These are phyloP conservation scores for Quercus lobata DNA, from an alignment of 331 rosid genomes.

Conservation along the genomic window DNA sequence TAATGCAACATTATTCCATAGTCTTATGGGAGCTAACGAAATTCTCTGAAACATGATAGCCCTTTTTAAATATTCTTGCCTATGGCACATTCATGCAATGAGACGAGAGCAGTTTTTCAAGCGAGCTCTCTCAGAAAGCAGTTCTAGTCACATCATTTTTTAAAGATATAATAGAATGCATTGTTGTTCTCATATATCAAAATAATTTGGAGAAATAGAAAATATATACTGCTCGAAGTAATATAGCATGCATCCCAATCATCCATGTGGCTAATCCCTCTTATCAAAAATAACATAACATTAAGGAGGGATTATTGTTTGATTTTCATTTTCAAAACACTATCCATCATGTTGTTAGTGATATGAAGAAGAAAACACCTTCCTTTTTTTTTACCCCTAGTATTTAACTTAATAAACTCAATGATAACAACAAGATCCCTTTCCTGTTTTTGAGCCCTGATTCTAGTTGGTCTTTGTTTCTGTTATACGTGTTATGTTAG, in stretches of 20 bases:
- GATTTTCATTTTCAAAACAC: not conserved
- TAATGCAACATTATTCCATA: not conserved
- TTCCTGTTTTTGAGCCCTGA: no score
- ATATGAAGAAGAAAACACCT: not conserved
- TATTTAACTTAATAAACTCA: no score
- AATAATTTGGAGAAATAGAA: not conserved
- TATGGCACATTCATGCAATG: not conserved
- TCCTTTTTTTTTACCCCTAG: not conserved
- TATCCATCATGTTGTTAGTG: not conserved
- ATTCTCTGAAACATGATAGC: not conserved
- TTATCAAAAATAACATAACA: not conserved
- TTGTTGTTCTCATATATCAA: not conserved
- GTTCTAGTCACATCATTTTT: not conserved
- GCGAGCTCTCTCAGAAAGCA: not conserved
- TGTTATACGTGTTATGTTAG: no score
- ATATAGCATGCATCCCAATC: not conserved
- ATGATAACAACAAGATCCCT: no score
- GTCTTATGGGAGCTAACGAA: not conserved
- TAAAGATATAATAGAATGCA: not conserved
- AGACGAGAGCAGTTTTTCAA: not conserved
- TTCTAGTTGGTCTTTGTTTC: no score
- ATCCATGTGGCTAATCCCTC: not conserved
- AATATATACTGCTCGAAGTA: not conserved
- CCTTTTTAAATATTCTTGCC: not conserved
- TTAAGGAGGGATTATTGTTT: not conserved